These are phyloP conservation scores for Penicillium verrucosum DNA, from an alignment of 2,329 filamentous ascomycete species.

Conservation along the genomic window DNA sequence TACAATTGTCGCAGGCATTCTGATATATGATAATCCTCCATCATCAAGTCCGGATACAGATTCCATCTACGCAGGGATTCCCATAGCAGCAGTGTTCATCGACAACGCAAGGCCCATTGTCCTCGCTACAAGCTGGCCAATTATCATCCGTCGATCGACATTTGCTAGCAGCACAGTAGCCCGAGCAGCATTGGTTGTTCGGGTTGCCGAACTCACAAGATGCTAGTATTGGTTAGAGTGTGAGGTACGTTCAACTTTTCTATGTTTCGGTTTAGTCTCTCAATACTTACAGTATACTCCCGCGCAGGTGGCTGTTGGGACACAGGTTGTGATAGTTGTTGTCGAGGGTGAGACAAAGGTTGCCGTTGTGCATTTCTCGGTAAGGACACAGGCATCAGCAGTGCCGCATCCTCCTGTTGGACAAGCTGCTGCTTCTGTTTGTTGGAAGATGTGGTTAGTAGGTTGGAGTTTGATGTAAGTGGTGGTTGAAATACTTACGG, in stretches of 20 bases:
- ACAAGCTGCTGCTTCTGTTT: conserved; percentile 2
- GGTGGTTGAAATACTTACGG: not conserved
- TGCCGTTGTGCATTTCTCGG: conserved; percentile 24
- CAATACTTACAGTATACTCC: conserved; percentile 24
- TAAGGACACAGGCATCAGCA: conserved; percentile 19
- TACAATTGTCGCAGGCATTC: not conserved
- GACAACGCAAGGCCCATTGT: conserved; percentile 22
- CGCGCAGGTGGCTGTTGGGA: conserved; percentile 25
- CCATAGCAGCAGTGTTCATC: conserved; percentile 32
- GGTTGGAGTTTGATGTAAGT: not conserved
- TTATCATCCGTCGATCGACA: conserved; percentile 28
- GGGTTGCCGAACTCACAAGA: conserved; percentile 20
- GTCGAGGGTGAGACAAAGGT: conserved; percentile 17
- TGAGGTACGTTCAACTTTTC: too few species aligned
- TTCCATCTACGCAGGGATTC: conserved; percentile 25
- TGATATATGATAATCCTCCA: not conserved
- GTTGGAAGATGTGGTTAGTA: not conserved
- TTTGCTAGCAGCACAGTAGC: conserved; percentile 29
- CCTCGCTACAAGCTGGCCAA: conserved; percentile 30
- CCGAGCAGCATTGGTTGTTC: conserved; percentile 26
- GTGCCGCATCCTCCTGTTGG: conserved; percentile 13
- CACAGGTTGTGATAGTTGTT: conserved; percentile 24
- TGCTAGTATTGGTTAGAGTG: conserved; percentile 1
- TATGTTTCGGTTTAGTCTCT: not conserved
- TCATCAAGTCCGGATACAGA: conserved; percentile 15